Evolutionary conservation across 257 asterid species (phyloP), one percentile per base, ranked within the genome.

Genomic region (Striga asiatica): DNA sequence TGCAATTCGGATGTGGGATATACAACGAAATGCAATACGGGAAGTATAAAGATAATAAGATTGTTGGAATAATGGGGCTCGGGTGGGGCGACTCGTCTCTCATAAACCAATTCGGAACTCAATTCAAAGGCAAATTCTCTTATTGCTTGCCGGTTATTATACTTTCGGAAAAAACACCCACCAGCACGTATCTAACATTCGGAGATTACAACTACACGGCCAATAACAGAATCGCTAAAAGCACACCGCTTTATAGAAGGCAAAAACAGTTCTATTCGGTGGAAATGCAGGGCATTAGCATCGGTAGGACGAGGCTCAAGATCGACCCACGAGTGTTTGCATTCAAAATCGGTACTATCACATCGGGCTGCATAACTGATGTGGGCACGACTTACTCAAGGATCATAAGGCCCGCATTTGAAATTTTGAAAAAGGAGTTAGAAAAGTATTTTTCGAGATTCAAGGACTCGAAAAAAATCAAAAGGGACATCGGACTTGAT

Each of bases 31-130:
- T 29, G 54, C 14, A 25, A 3, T 57, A 23, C 8, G 53, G 29
- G 21, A 21, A n/a, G 8, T 11, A 37, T 11, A 31, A 4, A 11
- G 14, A 61, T 24, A 68, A 61, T 41, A 61, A 54, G 60, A 48
- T 61, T 61, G 58, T 59, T 0, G 64, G 68, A 35, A 50, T 61
- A 17, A 20, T 54, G 63, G 68, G 64, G n/a, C 46, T 67, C 4
- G 35, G 35, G 8, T 29, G 35, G 35, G 3, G 8, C 6, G 35
- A 29, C 8, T 5, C 0, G 8, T 29, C 35, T 1, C 8, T 29
- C 8, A 10, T 29, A 1, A 1, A 29, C 5, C 35, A 29, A 3
- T 10, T 29, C 6, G 35, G 35, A 1, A 1, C 1, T 29, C 5
- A 29, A 29, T 1, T 3, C 2, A 29, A 29, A 29, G 35, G 35